Evolutionary conservation across 805 yeast species (phyloP), one percentile per base, ranked within the genome.

Genomic region (Kodamaea neixiangensis): DNA sequence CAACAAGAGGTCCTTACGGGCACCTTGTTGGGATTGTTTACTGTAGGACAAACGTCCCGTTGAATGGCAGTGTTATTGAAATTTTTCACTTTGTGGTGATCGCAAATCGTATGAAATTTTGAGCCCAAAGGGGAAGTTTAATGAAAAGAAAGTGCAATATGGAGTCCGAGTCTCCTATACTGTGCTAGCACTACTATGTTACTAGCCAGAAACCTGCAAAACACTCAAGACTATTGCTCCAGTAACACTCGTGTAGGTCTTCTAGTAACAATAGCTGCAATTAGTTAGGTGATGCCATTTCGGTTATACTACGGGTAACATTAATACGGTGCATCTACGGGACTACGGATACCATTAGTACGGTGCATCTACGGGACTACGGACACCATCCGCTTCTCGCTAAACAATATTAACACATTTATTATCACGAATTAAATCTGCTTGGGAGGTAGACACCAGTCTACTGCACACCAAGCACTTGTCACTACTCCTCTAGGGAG

Each of bases 391-490:
- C n/a, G n/a, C n/a, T n/a, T n/a, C n/a, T 25, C 11, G 7, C 10
- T 25, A 25, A 25, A 25, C 42, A 38, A 41, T 22, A 46, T 46
- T 46, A 46, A 46, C 38, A 35, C 48, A 37, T 37, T 33, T 33
- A 38, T 37, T 25, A 25, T 25, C 31, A 45, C n/a, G 48, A 46
- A 46, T 34, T 46, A 42, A 46, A 46, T 19, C 33, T 35, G 35
- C 48, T 34, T 37, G 25, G 21, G 22, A 25, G 31, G 3, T 9
- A 25, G 31, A 25, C 31, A 9, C 31, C 31, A 25, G 31, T 25
- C 31, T 25, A 7, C 31, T 25, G 31, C 14, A 34, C 7, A 33
- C 25, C 37, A 45, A 45, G 20, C 31, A 25, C 31, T 25, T 25
- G 31, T 25, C 31, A 25, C 31, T 9, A 25, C 31, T 25, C 31